Evolutionary conservation across 2,329 filamentous ascomycete genomes (phyloP), one percentile per base, ranked within the genome.

Genomic region (Trichoderma harzianum): DNA sequence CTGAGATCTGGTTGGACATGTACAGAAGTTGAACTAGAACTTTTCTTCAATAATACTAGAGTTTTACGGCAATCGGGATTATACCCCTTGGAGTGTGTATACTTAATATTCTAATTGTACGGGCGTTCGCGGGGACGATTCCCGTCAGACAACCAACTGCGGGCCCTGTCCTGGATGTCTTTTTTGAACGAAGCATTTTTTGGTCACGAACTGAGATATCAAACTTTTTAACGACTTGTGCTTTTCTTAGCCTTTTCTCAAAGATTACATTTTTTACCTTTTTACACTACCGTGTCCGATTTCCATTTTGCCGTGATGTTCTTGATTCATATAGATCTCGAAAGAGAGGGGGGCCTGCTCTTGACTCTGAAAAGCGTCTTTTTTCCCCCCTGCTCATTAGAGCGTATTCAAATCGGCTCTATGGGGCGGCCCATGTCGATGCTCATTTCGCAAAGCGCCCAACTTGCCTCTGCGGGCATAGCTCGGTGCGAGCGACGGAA

Each of bases 41-140:
- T 74, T 73, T 47, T 71, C 24, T 75, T 80, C 74, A 81, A 81
- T 81, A 81, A 74, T 76, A 79, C 62, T 74, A 75, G 74, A 76
- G 75, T 69, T 76, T 76, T 75, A 75, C 73, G 74, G 73, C 73
- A 74, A 67, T 47, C 64, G 70, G 66, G 66, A 69, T 39, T 61
- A 61, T 61, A 69, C 69, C 72, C 70, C 61, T 67, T 72, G 74
- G 73, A 73, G 74, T 74, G 75, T 81, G 79, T 84, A 43, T 43
- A 83, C 78, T 80, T 86, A 85, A 85, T 83, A 75, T 84, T 84
- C 81, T 86, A 86, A 86, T 86, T 73, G 77, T 76, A 78, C 76
- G 70, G 76, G 78, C 74, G 76, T 75, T 75, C 72, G 72, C 68
- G 74, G 70, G 61, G 71, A 69, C 60, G 72, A 65, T 72, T 72